Percentiles rank a stretch among this genome's conserved stretches.
Evolutionary conservation across 805 yeast genomes (phyloP).

Genomic region (Ogataea angusta): DNA sequence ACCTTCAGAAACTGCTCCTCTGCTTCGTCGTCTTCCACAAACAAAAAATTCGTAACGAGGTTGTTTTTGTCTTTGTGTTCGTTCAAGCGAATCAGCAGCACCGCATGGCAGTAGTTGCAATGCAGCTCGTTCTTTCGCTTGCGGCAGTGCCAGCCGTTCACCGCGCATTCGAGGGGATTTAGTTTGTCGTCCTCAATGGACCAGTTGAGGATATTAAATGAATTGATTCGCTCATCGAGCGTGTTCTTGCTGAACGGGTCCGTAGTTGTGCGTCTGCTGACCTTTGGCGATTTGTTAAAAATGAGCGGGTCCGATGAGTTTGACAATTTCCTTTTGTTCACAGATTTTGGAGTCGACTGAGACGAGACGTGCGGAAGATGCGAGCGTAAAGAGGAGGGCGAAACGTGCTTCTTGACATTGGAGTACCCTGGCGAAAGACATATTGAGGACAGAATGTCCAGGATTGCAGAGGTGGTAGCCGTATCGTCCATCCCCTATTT

Average conservation of each 20-base stretch:
- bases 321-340: conserved; percentile 23
- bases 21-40: conserved; percentile 24
- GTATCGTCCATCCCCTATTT: conserved; percentile 5
- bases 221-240: conserved; percentile 40
- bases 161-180: conserved; percentile 46
- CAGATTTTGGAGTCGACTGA: conserved; percentile 13
- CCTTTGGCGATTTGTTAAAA: conserved; percentile 1
- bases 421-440: conserved; percentile 12
- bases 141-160: conserved; percentile 51
- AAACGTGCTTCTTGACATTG: conserved; percentile 5
- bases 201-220: conserved; percentile 50
- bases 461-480: conserved; percentile 16
- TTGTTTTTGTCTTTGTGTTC: conserved; percentile 11
- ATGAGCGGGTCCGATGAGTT: conserved; percentile 16
- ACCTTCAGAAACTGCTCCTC: conserved; percentile 15
- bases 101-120: conserved; percentile 34
- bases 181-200: conserved; percentile 31
- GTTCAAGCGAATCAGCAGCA: conserved; percentile 29
- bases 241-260: conserved; percentile 25
- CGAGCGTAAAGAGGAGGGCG: conserved; percentile 14
- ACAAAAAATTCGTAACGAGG: conserved; percentile 14
- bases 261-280: not conserved
- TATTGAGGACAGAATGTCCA: conserved; percentile 20
- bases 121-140: conserved; percentile 31
- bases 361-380: conserved; percentile 17